Evolutionary conservation across 768 basidiomycete species (phyloP).

Genomic region (Pulveroboletus sp.): DNA sequence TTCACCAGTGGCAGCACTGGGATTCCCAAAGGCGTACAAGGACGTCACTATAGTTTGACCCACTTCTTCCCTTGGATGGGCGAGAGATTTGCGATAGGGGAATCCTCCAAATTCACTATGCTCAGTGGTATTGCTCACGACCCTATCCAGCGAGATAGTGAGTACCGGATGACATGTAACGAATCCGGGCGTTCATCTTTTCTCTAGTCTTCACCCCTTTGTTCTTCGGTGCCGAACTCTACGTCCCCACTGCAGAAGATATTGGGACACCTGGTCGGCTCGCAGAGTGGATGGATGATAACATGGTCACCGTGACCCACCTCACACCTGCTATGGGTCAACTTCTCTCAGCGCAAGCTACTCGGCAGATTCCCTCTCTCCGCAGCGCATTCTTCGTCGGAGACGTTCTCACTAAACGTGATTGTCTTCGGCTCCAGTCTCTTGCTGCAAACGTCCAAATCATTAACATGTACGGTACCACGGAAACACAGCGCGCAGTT

Average conservation of each 20-base stretch:
- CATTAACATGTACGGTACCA: conserved; percentile 99
- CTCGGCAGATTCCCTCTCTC: conserved; percentile 78
- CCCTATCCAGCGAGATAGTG: conserved; percentile 97
- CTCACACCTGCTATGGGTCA: conserved; percentile 99
- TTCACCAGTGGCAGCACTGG: conserved; percentile 98
- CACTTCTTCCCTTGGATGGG: conserved; percentile 99
- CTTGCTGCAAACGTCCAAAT: conserved; percentile 91
- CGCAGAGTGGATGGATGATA: conserved; percentile 97
- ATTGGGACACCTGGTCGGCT: conserved; percentile 95
- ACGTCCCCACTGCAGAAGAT: conserved; percentile 94
- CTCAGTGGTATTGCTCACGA: conserved; percentile 98
- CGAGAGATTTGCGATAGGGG: conserved; percentile 69
- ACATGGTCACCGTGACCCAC: conserved; percentile 90
- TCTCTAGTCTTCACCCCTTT: conserved; percentile 91
- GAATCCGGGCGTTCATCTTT: conserved; percentile 2
- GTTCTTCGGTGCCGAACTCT: conserved; percentile 92
- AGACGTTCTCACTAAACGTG: conserved; percentile 97
- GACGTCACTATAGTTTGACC: conserved; percentile 91
- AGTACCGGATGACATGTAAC: conserved; percentile 34
- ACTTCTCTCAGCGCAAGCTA: conserved; percentile 86
- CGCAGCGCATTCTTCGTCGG: conserved; percentile 96
- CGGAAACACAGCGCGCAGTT: conserved; percentile 97
- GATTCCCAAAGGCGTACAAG: conserved; percentile 96
- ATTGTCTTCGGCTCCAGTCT: conserved; percentile 89
- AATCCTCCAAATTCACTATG: conserved; percentile 91